Base-by-base conservation (phyloP, 805 yeast species). In the Metschnikowia proteae region DNA sequence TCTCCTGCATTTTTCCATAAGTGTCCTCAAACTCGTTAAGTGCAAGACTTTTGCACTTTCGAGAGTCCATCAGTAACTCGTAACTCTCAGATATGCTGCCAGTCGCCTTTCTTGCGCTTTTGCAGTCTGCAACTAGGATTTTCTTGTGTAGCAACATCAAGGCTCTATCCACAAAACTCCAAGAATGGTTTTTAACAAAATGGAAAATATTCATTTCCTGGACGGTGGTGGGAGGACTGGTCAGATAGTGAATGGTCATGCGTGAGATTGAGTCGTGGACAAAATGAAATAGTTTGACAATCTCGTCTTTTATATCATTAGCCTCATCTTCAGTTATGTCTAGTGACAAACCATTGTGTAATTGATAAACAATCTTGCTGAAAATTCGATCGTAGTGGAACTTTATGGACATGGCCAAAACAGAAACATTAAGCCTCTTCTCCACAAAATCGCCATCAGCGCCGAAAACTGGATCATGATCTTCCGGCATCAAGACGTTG, bases 151-250 rank as follows among this genome's bases (percentile, higher is more conserved):
- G 58, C 32, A 73, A 59, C 75, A 72, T 68, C 41, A 66, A 47
- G 1, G 83, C 80, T 46, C 84, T 68, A 59, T 81, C 86, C 38
- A 80, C 81, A 58, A 78, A 75, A 26, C 82, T 69, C 64, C 79
- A 65, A 60, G 72, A 65, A 66, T 76, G 68, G 64, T 75, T 65
- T 60, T 74, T 58, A 61, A 78, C 74, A 68, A 80, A 63, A 60
- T 74, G 65, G 22, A 78, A 68, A 31, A 78, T 65, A 48, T 77
- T 76, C 68, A 64, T 66, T 57, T 64, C 76, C 43, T 62, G 70
- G 25, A 66, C 74, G 38, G 68, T 61, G 37, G 57, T 58, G n/a
- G 74, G 73, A 25, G 73, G 72, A 45, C 63, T 61, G 25, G 59
- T 54, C 52, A 68, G 71, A 45, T 65, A 67, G 48, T 58, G 65